Conservation (phyloP, 2,329 filamentous ascomycete genomes). For the Penicillium janthinellum region DNA sequence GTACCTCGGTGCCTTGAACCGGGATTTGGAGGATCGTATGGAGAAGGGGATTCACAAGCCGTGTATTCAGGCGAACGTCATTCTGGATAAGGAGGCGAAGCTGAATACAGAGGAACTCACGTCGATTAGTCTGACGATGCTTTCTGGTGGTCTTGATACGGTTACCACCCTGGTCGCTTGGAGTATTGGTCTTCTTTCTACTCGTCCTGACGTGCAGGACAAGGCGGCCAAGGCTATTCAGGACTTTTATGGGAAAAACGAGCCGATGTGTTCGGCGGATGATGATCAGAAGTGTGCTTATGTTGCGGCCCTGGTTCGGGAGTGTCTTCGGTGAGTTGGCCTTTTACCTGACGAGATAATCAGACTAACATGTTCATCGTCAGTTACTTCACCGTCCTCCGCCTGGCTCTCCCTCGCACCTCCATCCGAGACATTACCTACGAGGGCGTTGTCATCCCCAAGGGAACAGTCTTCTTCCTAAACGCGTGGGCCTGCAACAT, state of each 20-base stretch:
- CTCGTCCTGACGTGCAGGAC: slow-evolving; percentile 63
- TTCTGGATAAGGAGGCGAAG: slow-evolving; percentile 64
- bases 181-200: slow-evolving; percentile 63
- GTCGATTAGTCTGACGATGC: slow-evolving; percentile 68
- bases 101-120: slow-evolving; percentile 65
- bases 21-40: slow-evolving; percentile 62
- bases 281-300: slow-evolving; percentile 68
- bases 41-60: slow-evolving; percentile 62
- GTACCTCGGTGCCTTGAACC: slow-evolving; percentile 61
- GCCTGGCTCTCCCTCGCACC: slow-evolving; percentile 63
- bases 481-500: slow-evolving; percentile 72
- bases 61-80: slow-evolving; percentile 69
- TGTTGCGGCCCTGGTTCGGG: slow-evolving; percentile 63
- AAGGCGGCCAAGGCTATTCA: slow-evolving; percentile 61
- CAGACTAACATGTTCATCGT: slow-evolving; percentile 7
- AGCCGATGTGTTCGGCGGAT: slow-evolving; percentile 61
- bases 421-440: slow-evolving; percentile 64
- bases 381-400: slow-evolving; percentile 64
- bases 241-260: slow-evolving; percentile 53
- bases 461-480: slow-evolving; percentile 65
- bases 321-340: slow-evolving; percentile 55
- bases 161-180: slow-evolving; percentile 67
- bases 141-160: slow-evolving; percentile 67
- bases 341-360: background rate
- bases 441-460: slow-evolving; percentile 60